Percentiles rank a stretch among this genome's conserved stretches.
These are phyloP conservation scores for Rhynchosporium graminicola DNA, from an alignment of 2,329 filamentous ascomycete species.

Conservation along the genomic window DNA sequence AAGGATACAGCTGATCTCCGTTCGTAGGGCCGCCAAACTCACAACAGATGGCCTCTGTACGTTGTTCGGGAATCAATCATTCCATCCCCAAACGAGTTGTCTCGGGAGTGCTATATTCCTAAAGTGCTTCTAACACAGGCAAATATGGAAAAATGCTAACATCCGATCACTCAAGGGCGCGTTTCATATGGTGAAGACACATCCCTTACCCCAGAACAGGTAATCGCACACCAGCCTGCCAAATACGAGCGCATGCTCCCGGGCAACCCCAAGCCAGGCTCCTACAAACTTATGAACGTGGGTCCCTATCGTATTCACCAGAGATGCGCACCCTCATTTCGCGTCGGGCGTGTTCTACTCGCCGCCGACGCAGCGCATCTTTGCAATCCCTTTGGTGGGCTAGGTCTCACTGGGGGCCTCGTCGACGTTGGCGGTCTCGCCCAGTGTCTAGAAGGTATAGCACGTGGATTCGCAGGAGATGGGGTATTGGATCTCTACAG, in stretches of 20 bases:
- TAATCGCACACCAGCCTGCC: constrained; percentile 52
- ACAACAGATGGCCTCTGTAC: constrained; percentile 55
- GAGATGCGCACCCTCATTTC: constrained; percentile 47
- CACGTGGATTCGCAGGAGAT: constrained; percentile 40
- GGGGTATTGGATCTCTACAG: constrained; percentile 45
- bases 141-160: too few relatives aligned
- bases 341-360: constrained; percentile 48
- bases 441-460: constrained; percentile 53
- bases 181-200: constrained; percentile 62
- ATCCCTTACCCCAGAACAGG: constrained; percentile 54
- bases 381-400: constrained; percentile 56
- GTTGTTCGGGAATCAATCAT: too few relatives aligned
- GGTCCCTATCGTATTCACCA: constrained; percentile 53
- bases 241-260: constrained; percentile 61
- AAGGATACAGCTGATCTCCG: not conserved
- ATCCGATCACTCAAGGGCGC: constrained; percentile 43
- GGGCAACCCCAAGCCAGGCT: constrained; percentile 56
- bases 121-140: too few relatives aligned
- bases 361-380: constrained; percentile 54
- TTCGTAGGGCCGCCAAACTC: constrained; percentile 52
- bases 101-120: too few relatives aligned
- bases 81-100: too few relatives aligned
- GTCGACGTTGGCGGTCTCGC: constrained; percentile 63
- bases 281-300: constrained; percentile 58
- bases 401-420: constrained; percentile 64